Evolutionary conservation across 176 grass and related monocot species (phyloP).

Genomic region (Avena eriantha): DNA sequence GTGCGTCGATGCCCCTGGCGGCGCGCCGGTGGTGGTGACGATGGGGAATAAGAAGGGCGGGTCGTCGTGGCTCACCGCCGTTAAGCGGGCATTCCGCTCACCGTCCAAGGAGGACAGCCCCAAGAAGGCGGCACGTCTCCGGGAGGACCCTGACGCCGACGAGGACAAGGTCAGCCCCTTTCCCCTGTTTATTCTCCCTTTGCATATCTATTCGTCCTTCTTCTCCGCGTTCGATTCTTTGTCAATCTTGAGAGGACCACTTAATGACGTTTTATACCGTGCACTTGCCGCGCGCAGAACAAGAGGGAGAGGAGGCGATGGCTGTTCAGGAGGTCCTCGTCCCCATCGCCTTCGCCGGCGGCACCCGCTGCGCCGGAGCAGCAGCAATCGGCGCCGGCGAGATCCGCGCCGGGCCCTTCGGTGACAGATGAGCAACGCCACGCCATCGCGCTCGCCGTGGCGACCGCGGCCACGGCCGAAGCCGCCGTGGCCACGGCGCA

Average conservation of each 20-base stretch:
- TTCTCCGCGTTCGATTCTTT: background rate
- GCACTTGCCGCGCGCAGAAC: conserved; percentile 19
- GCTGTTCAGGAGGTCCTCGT: conserved; percentile 73
- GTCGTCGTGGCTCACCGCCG: conserved; percentile 91
- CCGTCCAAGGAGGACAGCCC: conserved; percentile 84
- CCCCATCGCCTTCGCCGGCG: conserved; percentile 41
- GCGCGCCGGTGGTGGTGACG: background rate
- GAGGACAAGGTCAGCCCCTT: conserved; percentile 47
- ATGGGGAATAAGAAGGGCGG: conserved; percentile 92
- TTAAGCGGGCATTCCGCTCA: conserved; percentile 92
- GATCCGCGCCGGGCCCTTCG: background rate
- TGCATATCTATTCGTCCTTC: background rate
- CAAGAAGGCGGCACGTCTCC: conserved; percentile 50
- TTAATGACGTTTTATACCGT: background rate
- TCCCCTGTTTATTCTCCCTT: background rate
- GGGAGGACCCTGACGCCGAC: conserved; percentile 46
- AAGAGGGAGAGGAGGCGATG: conserved; percentile 84
- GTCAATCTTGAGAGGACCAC: background rate
- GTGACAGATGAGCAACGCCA: conserved; percentile 87
- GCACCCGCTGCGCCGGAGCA: background rate
- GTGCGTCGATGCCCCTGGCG: conserved; percentile 26
- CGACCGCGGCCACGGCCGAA: conserved; percentile 81
- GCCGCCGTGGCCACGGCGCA: conserved; percentile 86
- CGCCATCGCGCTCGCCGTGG: conserved; percentile 85
- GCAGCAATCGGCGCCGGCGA: background rate